Evolutionary conservation across 495 filamentous ascomycete species (phyloP).

Genomic region (Podospora appendiculata): DNA sequence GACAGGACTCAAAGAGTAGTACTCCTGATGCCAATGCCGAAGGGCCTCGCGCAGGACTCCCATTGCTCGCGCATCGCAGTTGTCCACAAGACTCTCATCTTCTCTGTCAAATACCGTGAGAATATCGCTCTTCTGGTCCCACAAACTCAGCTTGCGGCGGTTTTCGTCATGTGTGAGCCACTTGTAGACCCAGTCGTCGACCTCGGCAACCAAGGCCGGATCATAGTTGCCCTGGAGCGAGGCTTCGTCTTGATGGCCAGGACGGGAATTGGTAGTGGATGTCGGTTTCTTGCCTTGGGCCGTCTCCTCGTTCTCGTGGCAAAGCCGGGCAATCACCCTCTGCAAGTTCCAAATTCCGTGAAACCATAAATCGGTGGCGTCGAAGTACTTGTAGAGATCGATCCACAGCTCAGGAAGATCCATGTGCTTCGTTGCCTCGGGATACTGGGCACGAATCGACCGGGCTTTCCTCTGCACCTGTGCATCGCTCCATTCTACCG

Average conservation of each 20-base stretch:
- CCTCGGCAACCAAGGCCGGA: background rate
- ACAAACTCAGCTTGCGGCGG: constrained; percentile 13
- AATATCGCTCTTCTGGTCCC: constrained; percentile 19
- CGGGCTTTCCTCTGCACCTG: constrained; percentile 22
- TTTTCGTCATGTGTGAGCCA: constrained; percentile 10
- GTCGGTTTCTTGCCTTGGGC: too few species aligned
- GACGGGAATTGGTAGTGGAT: background rate
- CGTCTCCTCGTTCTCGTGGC: constrained; percentile 19
- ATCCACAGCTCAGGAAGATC: constrained; percentile 11
- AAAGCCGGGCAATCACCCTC: constrained; percentile 22
- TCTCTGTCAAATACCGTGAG: constrained; percentile 12
- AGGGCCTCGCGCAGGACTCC: constrained; percentile 1
- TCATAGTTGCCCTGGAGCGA: background rate
- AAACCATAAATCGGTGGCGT: constrained; percentile 40
- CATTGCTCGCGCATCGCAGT: background rate
- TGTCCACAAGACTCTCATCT: background rate
- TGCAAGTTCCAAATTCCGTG: constrained; percentile 38
- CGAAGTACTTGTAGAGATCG: constrained; percentile 45
- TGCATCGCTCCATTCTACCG: constrained; percentile 6
- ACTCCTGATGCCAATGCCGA: background rate
- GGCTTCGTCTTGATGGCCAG: background rate
- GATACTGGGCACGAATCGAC: constrained; percentile 22
- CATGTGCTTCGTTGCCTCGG: constrained; percentile 22
- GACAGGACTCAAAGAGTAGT: background rate
- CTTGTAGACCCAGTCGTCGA: constrained; percentile 14